phyloP scores from a whole-genome alignment of 805 yeast genomes.

The Saturnispora besseyi region DNA sequence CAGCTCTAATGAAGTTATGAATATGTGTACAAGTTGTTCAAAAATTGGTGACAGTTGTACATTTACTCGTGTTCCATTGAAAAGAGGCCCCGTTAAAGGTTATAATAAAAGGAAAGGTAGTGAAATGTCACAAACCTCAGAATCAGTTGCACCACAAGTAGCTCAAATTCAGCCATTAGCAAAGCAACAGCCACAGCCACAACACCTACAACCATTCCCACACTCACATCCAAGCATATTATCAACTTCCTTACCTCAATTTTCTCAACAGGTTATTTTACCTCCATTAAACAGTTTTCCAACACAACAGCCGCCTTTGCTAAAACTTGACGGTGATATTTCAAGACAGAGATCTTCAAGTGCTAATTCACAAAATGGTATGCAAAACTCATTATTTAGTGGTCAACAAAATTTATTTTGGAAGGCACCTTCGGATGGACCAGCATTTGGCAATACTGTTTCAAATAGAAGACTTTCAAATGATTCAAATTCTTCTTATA shows the following conservation, averaged over 20 bases:
- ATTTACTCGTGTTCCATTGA: constrained; percentile 63
- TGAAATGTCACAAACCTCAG: background rate
- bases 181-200: background rate
- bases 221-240: background rate
- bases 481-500: constrained; percentile 41
- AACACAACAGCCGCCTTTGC: background rate
- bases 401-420: constrained; percentile 33
- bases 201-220: background rate
- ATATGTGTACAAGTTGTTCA: constrained; percentile 52
- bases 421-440: constrained; percentile 57
- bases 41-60: constrained; percentile 55
- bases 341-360: constrained; percentile 17
- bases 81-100: constrained; percentile 76
- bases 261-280: constrained; percentile 15
- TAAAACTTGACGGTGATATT: background rate
- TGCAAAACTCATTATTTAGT: background rate
- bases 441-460: constrained; percentile 16
- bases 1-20: constrained; percentile 38
- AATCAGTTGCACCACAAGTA: background rate
- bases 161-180: background rate
- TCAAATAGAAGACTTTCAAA: constrained; percentile 31
- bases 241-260: constrained; percentile 4
- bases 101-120: constrained; percentile 24
- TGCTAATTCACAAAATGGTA: constrained; percentile 4
- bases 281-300: constrained; percentile 19